Evolutionary conservation across 2,329 filamentous ascomycete genomes (phyloP).

Genomic region (Colletotrichum lentis): DNA sequence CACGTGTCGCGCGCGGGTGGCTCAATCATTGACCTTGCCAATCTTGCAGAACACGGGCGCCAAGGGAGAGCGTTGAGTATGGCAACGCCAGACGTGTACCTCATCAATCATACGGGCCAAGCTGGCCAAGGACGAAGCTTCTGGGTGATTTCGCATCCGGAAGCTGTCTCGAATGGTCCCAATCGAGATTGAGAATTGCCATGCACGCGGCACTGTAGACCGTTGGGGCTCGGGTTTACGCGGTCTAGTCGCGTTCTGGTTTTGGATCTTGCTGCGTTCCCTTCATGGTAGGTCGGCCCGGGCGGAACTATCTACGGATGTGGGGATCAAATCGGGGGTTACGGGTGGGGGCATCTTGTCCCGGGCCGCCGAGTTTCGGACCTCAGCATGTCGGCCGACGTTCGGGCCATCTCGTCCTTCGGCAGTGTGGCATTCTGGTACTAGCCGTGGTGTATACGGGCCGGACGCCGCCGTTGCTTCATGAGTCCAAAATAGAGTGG

Average conservation of each 20-base stretch:
- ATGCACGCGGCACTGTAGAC: slow-evolving; percentile 44
- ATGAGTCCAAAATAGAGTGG: too few relatives aligned
- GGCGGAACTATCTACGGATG: background rate
- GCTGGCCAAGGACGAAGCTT: too few relatives aligned
- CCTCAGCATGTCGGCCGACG: slow-evolving; percentile 58
- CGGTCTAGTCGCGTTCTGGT: slow-evolving; percentile 38
- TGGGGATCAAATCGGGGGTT: slow-evolving; percentile 40
- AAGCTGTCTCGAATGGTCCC: slow-evolving; percentile 52
- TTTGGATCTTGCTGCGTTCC: slow-evolving; percentile 39
- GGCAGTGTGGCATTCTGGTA: slow-evolving; percentile 30
- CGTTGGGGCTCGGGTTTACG: slow-evolving; percentile 39
- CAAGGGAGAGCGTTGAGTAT: too few relatives aligned
- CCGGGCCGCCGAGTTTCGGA: slow-evolving; percentile 44
- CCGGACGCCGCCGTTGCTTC: too few relatives aligned
- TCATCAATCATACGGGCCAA: too few relatives aligned
- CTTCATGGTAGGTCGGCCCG: slow-evolving; percentile 29
- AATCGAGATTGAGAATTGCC: too few relatives aligned
- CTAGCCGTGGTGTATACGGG: slow-evolving; percentile 10
- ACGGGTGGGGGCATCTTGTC: slow-evolving; percentile 39
- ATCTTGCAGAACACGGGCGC: too few relatives aligned
- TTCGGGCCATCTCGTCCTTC: slow-evolving; percentile 44
- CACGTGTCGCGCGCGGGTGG: too few relatives aligned
- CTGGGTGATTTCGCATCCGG: slow-evolving; percentile 49
- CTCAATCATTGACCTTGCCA: too few relatives aligned
- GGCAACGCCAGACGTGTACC: too few relatives aligned